A percentile compares a stretch with the other conserved stretches of the same genome.
Evolutionary conservation across 768 basidiomycete species (phyloP).

Genomic region (Cystofilobasidium ferigula): DNA sequence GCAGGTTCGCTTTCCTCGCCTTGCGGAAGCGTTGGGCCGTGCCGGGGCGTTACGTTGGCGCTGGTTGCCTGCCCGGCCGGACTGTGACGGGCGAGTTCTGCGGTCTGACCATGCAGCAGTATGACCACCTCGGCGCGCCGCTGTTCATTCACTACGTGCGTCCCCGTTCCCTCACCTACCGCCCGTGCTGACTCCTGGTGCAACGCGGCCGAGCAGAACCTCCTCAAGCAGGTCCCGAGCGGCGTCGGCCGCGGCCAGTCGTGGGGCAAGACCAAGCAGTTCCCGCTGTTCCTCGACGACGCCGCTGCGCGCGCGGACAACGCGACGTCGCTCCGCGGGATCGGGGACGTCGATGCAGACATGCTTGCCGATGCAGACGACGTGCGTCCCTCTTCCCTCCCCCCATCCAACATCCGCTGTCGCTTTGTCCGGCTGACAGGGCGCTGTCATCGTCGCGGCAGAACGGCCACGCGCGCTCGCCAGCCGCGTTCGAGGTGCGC

Average conservation of each 20-base stretch:
- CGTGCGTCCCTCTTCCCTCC: neutral
- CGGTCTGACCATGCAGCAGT: conserved; percentile 33
- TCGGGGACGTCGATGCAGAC: neutral
- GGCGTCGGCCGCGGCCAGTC: conserved; percentile 29
- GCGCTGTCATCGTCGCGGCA: neutral
- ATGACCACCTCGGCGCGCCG: conserved; percentile 33
- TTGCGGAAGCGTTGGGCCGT: conserved; percentile 44
- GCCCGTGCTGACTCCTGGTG: too few species aligned
- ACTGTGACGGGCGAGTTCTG: conserved; percentile 25
- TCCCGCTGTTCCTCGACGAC: conserved; percentile 3
- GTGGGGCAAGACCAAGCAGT: conserved; percentile 28
- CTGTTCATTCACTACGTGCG: conserved; percentile 30
- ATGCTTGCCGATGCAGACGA: neutral
- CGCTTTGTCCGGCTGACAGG: neutral
- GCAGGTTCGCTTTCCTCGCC: conserved; percentile 37
- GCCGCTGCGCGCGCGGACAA: neutral
- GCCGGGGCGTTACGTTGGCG: conserved; percentile 41
- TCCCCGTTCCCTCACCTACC: neutral
- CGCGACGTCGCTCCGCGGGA: neutral
- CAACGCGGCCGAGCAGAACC: conserved; percentile 30
- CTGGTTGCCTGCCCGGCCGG: conserved; percentile 37
- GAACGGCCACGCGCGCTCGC: neutral
- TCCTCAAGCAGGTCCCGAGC: conserved; percentile 36
- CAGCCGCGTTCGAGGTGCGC: neutral
- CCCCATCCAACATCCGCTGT: neutral